Evolutionary conservation across 441 rosid genomes (phyloP), one percentile per base, ranked within the genome.

Genomic region (Erodium trifolium): DNA sequence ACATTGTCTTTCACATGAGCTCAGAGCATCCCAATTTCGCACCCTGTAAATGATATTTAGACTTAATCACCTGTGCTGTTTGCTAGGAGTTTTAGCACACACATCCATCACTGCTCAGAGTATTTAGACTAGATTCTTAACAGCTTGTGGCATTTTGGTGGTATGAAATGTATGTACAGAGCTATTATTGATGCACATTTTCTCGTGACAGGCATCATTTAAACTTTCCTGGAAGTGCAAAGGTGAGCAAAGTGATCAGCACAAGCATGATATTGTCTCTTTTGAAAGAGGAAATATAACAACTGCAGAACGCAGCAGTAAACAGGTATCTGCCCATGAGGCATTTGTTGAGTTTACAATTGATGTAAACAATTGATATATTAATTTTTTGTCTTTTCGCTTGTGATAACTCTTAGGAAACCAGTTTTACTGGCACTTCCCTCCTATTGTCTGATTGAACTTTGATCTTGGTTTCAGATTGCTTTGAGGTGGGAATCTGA

Each of bases 181-280:
- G 51, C 57, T 34, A 55, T 35, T 63, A 60, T 23, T 72, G 65
- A 62, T 66, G 64, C 73, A 64, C 8, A 70, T 71, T 73, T 68
- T 75, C 63, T 23, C 74, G 75, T 27, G 23, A 73, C 85, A 95
- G 99, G 99, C 99, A 75, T 88, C 98, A 23, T 95, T 95, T 77
- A 95, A 95, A 69, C 99, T 95, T 68, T 83, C 96, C 68, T 95
- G 99, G 99, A 79, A 92, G 43, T 90, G 93, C 84, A 89, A 90
- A 72, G 96, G 97, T 39, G 89, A 87, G 49, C 73, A 73, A 70
- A 84, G 86, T 72, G 96, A 95, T 78, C 98, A 89, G 80, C 93
- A 89, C 84, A 92, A 92, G 62, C 96, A 90, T 69, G 98, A 92
- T 53, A 81, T 95, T 47, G 98, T 95, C 71, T 95, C 97, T 59